A percentile compares a stretch with the other conserved stretches of the same genome.
These are phyloP conservation scores for Stephania japonica DNA, from an alignment of 164 flowering plant genomes.

Conservation along the genomic window DNA sequence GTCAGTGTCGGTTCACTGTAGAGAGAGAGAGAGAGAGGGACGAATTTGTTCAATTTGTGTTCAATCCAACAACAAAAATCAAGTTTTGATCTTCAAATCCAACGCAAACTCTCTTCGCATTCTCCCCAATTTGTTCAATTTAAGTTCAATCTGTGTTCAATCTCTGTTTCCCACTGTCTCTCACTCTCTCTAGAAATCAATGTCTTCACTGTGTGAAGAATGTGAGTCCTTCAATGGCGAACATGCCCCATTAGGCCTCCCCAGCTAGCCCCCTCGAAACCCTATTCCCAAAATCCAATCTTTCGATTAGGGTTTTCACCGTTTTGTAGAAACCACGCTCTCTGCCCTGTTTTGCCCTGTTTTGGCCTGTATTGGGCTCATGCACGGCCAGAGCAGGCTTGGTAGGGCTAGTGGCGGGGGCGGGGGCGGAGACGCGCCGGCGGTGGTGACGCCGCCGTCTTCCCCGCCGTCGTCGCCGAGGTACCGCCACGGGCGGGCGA, in stretches of 20 bases:
- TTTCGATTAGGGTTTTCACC: no score
- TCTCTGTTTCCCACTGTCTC: no score
- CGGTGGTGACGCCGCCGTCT: constrained; percentile 13
- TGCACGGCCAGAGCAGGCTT: constrained; percentile 61
- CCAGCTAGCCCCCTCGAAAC: no score
- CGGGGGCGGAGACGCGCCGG: constrained; percentile 1
- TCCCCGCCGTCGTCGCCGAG: constrained; percentile 48
- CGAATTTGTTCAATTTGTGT: neutral
- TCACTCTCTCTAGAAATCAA: no score
- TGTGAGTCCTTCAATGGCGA: no score
- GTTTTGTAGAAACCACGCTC: no score
- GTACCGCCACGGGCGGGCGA: constrained; percentile 31
- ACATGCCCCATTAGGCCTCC: no score
- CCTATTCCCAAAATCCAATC: no score
- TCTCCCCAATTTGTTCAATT: no score
- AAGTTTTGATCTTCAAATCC: neutral
- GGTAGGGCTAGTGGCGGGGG: constrained; percentile 20
- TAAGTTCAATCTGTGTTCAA: no score
- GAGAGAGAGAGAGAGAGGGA: neutral
- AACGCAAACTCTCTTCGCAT: neutral
- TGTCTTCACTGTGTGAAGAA: no score
- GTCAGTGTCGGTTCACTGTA: neutral
- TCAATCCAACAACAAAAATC: neutral
- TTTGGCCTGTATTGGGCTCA: constrained; percentile 5
- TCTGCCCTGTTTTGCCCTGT: no score